Conservation (phyloP, 805 yeast genomes). For the Spathaspora girioi region DNA sequence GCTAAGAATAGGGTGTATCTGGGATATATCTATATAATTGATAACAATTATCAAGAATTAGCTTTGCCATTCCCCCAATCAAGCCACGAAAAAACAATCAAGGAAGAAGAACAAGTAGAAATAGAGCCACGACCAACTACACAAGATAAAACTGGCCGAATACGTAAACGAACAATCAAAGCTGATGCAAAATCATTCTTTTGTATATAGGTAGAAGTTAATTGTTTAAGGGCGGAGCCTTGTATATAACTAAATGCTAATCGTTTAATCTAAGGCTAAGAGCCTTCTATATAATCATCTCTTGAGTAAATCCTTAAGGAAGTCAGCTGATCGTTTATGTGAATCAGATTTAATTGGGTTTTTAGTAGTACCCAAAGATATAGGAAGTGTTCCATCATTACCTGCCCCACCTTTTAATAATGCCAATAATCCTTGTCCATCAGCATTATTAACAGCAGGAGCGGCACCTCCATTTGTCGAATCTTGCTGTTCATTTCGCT, state of each 20-base stretch:
- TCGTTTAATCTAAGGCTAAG: too few relatives aligned
- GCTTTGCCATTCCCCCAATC: neutral
- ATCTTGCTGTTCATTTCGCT: constrained; percentile 22
- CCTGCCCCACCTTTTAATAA: constrained; percentile 14
- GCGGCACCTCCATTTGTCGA: constrained; percentile 4
- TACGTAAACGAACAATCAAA: constrained; percentile 7
- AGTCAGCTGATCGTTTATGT: neutral
- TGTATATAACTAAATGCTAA: neutral
- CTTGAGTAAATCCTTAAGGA: constrained; percentile 5
- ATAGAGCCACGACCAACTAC: neutral
- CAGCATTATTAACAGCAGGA: constrained; percentile 8
- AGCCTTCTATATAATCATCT: neutral
- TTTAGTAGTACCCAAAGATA: neutral
- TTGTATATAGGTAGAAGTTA: neutral
- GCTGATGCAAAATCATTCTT: constrained; percentile 9
- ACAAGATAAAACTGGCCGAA: neutral
- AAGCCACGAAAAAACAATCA: neutral
- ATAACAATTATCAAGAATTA: constrained; percentile 4
- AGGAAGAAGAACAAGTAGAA: neutral
- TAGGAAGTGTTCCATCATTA: too few relatives aligned
- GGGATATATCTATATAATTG: constrained; percentile 5
- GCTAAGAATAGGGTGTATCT: neutral
- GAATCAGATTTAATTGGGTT: neutral
- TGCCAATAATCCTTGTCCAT: constrained; percentile 20
- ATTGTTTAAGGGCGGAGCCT: too few relatives aligned